Percentiles rank a stretch among this genome's conserved stretches.
Conservation (phyloP, 805 yeast genomes). For the Clavispora asparagi region DNA sequence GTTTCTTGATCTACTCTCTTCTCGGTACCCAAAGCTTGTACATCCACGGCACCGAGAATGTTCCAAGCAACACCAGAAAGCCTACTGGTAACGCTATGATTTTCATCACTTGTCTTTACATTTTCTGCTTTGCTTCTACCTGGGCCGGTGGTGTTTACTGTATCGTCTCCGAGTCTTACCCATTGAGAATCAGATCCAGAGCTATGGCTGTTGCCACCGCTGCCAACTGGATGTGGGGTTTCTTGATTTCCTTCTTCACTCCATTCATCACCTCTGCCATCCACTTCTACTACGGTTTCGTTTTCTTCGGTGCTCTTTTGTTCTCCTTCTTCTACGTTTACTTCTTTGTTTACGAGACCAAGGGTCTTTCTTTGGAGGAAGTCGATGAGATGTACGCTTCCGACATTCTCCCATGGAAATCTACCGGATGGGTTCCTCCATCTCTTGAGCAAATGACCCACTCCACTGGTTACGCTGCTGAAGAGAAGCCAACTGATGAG, state of each 20-base stretch:
- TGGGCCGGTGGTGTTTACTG: slow-evolving; percentile 72
- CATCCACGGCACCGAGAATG: slow-evolving; percentile 27
- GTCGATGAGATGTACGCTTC: slow-evolving; percentile 63
- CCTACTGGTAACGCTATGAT: slow-evolving; percentile 62
- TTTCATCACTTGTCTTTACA: slow-evolving; percentile 57
- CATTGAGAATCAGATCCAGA: slow-evolving; percentile 58
- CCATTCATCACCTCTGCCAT: slow-evolving; percentile 60
- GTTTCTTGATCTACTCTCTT: slow-evolving; percentile 56
- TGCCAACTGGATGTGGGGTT: slow-evolving; percentile 61
- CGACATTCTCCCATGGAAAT: slow-evolving; percentile 33
- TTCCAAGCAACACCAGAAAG: slow-evolving; percentile 24
- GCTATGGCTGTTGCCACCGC: slow-evolving; percentile 63
- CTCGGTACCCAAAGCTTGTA: slow-evolving; percentile 51
- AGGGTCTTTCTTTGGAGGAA: slow-evolving; percentile 78
- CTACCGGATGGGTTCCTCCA: slow-evolving; percentile 50
- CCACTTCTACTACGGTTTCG: slow-evolving; percentile 64
- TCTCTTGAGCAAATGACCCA: slow-evolving; percentile 29
- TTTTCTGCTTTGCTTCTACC: slow-evolving; percentile 66
- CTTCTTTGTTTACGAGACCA: slow-evolving; percentile 73
- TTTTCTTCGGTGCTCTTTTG: slow-evolving; percentile 61
- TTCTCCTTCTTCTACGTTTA: slow-evolving; percentile 63
- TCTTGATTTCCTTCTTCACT: slow-evolving; percentile 59
- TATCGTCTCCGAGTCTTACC: slow-evolving; percentile 63
- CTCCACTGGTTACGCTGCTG: slow-evolving; percentile 31
- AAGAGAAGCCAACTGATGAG: slow-evolving; percentile 1